Base-by-base conservation (phyloP, 495 filamentous ascomycete species). In the Halenospora varia region DNA sequence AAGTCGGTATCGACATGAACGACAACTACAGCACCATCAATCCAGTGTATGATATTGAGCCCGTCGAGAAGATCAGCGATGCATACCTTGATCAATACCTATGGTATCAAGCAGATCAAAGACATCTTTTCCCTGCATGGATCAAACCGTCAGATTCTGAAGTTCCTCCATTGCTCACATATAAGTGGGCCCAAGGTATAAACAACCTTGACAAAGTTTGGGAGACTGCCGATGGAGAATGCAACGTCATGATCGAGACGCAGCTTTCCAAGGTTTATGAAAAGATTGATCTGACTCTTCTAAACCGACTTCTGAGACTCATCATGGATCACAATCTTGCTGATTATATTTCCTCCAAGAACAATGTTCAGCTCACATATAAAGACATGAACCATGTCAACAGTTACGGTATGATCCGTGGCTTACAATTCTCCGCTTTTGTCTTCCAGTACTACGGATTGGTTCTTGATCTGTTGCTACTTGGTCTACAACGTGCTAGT, bases 351-450 rank as follows among this genome's bases (percentile, higher is more conserved):
- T 96, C 92, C 10, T 91, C 92, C 3, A 99, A 99, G 82, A 99
- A 99, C 75, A 99, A 99, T 67, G 95, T 99, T 15, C 92, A 97
- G 65, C 81, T 99, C 54, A 97, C 93, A 62, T 99, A 99, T 75
- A 99, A 99, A 76, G 95, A 99, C 66, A 99, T 99, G 95, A 97
- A 96, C 66, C 95, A 99, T 69, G 95, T 93, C 53, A 99, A 99
- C 71, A 95, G 89, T 70, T 99, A 97, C 66, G 95, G 95, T 51
- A 85, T 99, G 84, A 97, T 97, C 65, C 90, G 95, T 56, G 95
- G 95, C 59, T 79, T 97, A 40, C 95, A 97, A 67, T 99, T 99
- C 71, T 96, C 93, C 1, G 95, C 88, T 10, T 99, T 99, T 60
- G 93, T 97, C 25, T 97, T 97, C 83, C 95, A 99, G 71, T 99